Evolutionary conservation across 2,329 filamentous ascomycete species (phyloP).

Genomic region (Sclerotinia minor): DNA sequence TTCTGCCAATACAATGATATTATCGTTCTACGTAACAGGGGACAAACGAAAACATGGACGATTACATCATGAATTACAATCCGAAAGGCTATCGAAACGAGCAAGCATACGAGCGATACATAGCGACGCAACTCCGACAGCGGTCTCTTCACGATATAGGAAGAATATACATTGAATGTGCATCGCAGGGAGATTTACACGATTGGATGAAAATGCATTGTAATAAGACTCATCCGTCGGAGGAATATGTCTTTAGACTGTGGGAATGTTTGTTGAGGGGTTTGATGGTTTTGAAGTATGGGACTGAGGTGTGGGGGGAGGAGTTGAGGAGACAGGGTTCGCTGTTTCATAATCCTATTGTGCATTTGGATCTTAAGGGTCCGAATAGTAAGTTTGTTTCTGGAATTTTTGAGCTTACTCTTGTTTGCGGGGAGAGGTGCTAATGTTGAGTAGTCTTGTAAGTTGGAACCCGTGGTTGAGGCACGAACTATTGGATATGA

Average conservation of each 20-base stretch:
- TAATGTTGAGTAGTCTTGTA: slow-evolving; percentile 2
- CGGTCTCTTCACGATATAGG: neutral
- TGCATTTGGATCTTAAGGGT: slow-evolving; percentile 14
- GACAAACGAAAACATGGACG: neutral
- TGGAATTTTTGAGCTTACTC: neutral
- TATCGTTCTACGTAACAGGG: neutral
- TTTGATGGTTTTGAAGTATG: slow-evolving; percentile 9
- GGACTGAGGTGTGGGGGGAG: neutral
- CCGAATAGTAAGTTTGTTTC: neutral
- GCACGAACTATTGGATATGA: neutral
- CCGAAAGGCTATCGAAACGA: too few species aligned
- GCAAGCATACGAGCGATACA: neutral
- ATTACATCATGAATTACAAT: too few species aligned
- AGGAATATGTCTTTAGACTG: slow-evolving; percentile 12
- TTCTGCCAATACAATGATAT: neutral
- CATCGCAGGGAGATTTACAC: neutral
- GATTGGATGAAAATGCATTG: neutral
- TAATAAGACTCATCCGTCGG: neutral
- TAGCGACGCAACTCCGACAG: neutral
- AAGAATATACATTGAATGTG: slow-evolving; percentile 21
- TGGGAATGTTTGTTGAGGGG: slow-evolving; percentile 22
- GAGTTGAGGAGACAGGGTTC: neutral
- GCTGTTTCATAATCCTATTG: neutral
- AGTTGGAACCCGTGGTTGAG: neutral
- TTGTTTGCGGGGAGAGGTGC: neutral